Percentiles rank a stretch among this genome's conserved stretches.
phyloP scores from a whole-genome alignment of 129 eudicot species.

The Escallonia rubra region DNA sequence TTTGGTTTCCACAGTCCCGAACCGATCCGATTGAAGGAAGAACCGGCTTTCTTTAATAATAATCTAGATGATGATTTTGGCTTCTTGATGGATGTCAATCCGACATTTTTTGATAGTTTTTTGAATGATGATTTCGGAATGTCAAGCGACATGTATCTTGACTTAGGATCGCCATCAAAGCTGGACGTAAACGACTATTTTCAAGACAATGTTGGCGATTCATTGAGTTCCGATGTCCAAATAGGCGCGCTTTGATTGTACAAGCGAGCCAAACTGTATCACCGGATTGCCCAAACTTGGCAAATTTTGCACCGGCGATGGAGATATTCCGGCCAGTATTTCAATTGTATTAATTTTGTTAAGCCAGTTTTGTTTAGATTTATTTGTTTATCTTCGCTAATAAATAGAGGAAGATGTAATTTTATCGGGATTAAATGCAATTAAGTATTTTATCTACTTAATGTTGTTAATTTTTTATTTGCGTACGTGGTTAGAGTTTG shows the following conservation, averaged over 20 bases:
- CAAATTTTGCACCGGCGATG: too few species aligned
- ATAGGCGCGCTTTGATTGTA: too few species aligned
- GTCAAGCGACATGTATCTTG: slow-evolving; percentile 15
- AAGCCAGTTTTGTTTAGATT: background rate
- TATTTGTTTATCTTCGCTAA: background rate
- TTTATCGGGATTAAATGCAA: too few species aligned
- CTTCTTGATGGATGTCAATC: slow-evolving; percentile 25
- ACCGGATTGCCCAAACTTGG: too few species aligned
- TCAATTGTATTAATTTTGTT: too few species aligned
- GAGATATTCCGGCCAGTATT: too few species aligned
- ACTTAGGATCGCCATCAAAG: slow-evolving; percentile 10
- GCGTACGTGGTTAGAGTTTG: too few species aligned
- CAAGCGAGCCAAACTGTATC: too few species aligned
- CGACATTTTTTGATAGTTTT: slow-evolving; percentile 5
- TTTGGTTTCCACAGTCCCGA: slow-evolving; percentile 16
- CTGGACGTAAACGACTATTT: slow-evolving; percentile 49
- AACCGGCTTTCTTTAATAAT: slow-evolving; percentile 5
- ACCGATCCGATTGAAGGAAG: slow-evolving; percentile 21
- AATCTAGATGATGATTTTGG: slow-evolving; percentile 9
- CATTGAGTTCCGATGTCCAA: slow-evolving; percentile 33
- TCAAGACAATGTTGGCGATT: slow-evolving; percentile 45
- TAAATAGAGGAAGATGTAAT: too few species aligned
- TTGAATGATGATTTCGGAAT: slow-evolving; percentile 17
- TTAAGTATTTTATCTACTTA: too few species aligned
- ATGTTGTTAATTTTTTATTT: too few species aligned